Evolutionary conservation across 208 protist genomes (phyloP).

Genomic region (Sergeia podlipaevii): DNA sequence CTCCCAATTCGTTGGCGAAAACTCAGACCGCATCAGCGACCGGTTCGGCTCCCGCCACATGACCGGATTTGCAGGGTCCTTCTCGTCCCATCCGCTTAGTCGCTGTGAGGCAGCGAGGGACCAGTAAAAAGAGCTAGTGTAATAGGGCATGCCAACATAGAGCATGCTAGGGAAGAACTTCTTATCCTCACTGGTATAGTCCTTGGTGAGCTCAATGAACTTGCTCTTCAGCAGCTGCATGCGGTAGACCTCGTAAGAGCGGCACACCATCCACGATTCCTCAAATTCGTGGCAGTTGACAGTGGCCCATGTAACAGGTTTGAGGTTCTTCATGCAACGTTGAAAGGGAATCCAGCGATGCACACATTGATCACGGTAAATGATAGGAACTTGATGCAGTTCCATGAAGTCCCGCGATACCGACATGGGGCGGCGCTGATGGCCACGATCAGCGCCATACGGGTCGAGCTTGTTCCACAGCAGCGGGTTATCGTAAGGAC

Average conservation of each 20-base stretch:
- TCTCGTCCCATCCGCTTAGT: conserved; percentile 88
- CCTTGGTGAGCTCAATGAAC: conserved; percentile 89
- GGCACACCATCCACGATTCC: conserved; percentile 86
- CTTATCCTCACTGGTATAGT: conserved; percentile 89
- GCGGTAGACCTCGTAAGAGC: conserved; percentile 82
- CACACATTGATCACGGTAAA: conserved; percentile 89
- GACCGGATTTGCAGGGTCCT: conserved; percentile 79
- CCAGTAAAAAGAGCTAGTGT: conserved; percentile 85
- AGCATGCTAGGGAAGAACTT: conserved; percentile 89
- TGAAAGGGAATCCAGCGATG: conserved; percentile 84
- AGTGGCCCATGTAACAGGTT: conserved; percentile 84
- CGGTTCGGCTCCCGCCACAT: conserved; percentile 89
- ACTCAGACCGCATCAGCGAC: conserved; percentile 87
- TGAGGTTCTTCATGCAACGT: conserved; percentile 80
- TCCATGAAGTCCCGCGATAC: conserved; percentile 89
- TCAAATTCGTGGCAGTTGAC: conserved; percentile 90
- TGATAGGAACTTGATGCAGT: conserved; percentile 79
- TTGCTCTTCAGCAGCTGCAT: conserved; percentile 87
- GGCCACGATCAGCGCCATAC: conserved; percentile 87
- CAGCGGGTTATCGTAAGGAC: conserved; percentile 88
- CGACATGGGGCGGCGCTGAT: conserved; percentile 86
- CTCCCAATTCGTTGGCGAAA: conserved; percentile 88
- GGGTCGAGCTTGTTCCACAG: conserved; percentile 90
- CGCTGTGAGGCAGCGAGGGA: conserved; percentile 76
- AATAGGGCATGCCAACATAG: conserved; percentile 75